Evolutionary conservation across 352 stramenopile species (phyloP).

Genomic region (Globisporangium solare): DNA sequence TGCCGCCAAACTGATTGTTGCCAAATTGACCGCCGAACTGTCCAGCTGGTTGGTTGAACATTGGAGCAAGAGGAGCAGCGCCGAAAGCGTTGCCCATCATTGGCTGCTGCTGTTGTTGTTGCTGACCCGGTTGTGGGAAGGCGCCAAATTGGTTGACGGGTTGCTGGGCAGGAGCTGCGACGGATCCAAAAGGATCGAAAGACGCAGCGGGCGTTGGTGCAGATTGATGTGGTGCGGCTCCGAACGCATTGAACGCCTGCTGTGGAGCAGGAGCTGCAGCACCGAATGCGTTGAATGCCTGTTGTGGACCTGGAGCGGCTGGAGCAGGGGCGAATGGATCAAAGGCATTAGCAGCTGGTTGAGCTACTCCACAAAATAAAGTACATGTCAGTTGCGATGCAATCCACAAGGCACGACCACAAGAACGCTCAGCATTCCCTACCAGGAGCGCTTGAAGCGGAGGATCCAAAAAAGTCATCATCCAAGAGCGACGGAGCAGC

Average conservation of each 20-base stretch:
- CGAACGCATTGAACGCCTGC: conserved; percentile 60
- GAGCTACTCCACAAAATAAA: conserved; percentile 10
- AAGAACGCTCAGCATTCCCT: neutral
- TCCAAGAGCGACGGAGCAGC: conserved; percentile 67
- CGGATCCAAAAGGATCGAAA: conserved; percentile 61
- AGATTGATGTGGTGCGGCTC: conserved; percentile 30
- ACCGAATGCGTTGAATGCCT: conserved; percentile 38
- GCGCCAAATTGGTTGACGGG: conserved; percentile 29
- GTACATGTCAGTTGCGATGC: neutral
- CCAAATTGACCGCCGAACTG: conserved; percentile 40
- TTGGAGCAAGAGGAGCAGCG: conserved; percentile 26
- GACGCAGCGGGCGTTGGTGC: conserved; percentile 25
- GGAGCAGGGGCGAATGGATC: conserved; percentile 58
- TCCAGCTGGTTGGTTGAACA: conserved; percentile 36
- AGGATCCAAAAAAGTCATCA: conserved; percentile 64
- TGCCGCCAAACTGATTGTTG: conserved; percentile 35
- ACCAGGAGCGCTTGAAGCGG: conserved; percentile 23
- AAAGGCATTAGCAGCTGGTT: conserved; percentile 38
- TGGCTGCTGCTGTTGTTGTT: conserved; percentile 40
- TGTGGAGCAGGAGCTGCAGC: conserved; percentile 25
- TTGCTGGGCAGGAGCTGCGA: conserved; percentile 22
- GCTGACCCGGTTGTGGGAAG: conserved; percentile 32
- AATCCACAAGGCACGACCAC: neutral
- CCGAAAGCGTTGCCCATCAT: conserved; percentile 41
- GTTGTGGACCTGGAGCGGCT: conserved; percentile 21